Evolutionary conservation across 768 basidiomycete species (phyloP).

Genomic region (Paxillus ammoniavirescens): DNA sequence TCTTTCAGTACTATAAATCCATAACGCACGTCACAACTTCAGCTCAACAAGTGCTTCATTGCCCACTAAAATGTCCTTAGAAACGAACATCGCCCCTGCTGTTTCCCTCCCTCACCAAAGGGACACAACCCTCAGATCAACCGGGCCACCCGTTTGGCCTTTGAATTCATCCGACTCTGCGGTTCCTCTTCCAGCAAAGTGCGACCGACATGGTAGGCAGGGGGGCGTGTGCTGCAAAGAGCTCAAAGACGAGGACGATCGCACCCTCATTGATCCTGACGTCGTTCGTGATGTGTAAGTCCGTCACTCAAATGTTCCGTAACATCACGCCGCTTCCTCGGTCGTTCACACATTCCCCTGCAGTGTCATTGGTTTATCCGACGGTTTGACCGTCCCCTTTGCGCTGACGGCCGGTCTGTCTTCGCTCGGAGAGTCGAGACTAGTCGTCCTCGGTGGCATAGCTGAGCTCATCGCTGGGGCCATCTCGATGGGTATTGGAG

Average conservation of each 20-base stretch:
- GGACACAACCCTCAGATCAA: conserved; percentile 17
- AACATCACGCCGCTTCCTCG: background rate
- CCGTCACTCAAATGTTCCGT: background rate
- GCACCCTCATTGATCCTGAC: conserved; percentile 83
- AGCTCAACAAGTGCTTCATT: background rate
- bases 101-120: conserved; percentile 21
- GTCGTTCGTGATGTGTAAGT: conserved; percentile 83
- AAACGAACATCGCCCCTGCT: conserved; percentile 7
- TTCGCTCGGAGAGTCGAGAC: conserved; percentile 80
- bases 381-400: conserved; percentile 90
- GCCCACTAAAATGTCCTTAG: conserved; percentile 18
- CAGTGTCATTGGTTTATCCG: conserved; percentile 87
- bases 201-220: conserved; percentile 49
- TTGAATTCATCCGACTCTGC: conserved; percentile 44
- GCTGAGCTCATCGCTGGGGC: conserved; percentile 97
- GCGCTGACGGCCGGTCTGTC: conserved; percentile 88
- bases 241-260: conserved; percentile 74
- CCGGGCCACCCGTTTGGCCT: conserved; percentile 62
- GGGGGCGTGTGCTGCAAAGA: conserved; percentile 87
- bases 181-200: conserved; percentile 55
- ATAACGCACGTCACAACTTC: background rate
- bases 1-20: conserved; percentile 9
- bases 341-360: conserved; percentile 5
- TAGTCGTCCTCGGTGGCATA: conserved; percentile 93
- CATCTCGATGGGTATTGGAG: conserved; percentile 98